These are phyloP conservation scores for Rubia yunnanensis DNA, from an alignment of 257 asterid genomes.

Conservation along the genomic window DNA sequence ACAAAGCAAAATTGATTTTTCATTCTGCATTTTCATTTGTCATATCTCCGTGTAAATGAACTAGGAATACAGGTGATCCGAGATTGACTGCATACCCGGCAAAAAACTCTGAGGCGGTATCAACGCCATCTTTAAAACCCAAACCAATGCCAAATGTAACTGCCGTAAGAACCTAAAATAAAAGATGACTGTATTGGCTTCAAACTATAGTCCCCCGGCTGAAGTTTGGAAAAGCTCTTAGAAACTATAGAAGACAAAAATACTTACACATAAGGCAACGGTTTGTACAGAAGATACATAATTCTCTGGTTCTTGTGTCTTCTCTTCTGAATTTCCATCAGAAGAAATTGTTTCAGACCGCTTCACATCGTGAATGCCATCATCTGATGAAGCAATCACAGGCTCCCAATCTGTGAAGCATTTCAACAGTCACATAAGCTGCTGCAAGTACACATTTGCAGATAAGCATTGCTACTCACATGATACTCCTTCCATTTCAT, in stretches of 20 bases:
- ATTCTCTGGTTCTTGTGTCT: constrained; percentile 25
- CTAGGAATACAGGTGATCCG: neutral
- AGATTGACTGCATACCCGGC: constrained; percentile 64
- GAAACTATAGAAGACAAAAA: constrained; percentile 8
- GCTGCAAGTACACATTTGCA: neutral
- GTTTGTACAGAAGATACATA: constrained; percentile 59
- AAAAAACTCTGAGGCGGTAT: constrained; percentile 82
- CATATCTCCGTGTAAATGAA: neutral
- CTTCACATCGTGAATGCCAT: constrained; percentile 21
- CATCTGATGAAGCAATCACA: constrained; percentile 25
- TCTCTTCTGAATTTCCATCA: constrained; percentile 30
- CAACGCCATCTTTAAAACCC: constrained; percentile 74
- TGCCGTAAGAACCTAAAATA: constrained; percentile 79
- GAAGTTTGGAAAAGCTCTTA: constrained; percentile 8
- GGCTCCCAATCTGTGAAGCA: constrained; percentile 36
- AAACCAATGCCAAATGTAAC: constrained; percentile 87
- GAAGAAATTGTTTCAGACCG: constrained; percentile 27
- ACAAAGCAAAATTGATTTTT: too few relatives aligned
- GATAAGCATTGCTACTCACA: neutral
- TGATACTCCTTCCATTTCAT: too few relatives aligned
- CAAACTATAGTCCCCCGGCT: constrained; percentile 28
- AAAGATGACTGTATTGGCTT: constrained; percentile 40
- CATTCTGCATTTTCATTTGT: too few relatives aligned
- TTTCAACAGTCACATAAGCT: neutral
- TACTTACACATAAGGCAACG: constrained; percentile 79